Base-by-base conservation (phyloP, 371 early-diverging fungal genomes). In the Mycotypha africana region DNA sequence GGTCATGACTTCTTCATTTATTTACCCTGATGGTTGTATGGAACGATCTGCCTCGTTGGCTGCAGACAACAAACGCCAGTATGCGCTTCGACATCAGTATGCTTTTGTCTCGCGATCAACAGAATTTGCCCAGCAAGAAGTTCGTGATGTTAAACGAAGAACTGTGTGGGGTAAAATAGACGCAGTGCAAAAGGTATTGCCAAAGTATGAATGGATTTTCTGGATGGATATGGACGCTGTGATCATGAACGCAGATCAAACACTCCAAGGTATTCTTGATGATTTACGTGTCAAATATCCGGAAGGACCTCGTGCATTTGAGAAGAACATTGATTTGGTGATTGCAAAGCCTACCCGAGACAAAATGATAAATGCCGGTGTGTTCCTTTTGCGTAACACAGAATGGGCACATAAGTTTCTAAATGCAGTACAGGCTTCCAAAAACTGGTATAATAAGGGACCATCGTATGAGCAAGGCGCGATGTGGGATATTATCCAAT, bases 151-250 rank as follows among this genome's bases (percentile, higher is more conserved):
- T 12, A 53, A 51, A 25, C 74, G 81, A 37, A 62, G 68, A 45
- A 45, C 67, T 20, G 81, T 77, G 0, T 81, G 81, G 81, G 84
- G 81, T 35, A 81, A 81, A 51, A 63, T 83, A 41, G 79, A 79
- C 42, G 75, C 62, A 9, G 62, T 83, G 10, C 76, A 83, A 56
- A 83, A 81, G 45, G 59, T 67, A 8, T 41, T 83, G 12, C 84
- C 81, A 3, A 70, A 77, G 30, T 83, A 83, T 45, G 78, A 83
- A 22, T 83, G 84, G 84, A 36, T 83, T 8, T 70, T 83, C 23
- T 83, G 84, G 84, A 56, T 78, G 59, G 84, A 83, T 51, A 81
- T 81, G 80, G 81, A 83, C 49, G 78, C 81, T 4, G 72, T 83
- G 12, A 65, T 83, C 16, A 67, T 74, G 49, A 64, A 83, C 56